Percentiles rank a stretch among this genome's conserved stretches.
Conservation (phyloP, 1,284 basidiomycete species). For the Kwoniella shivajii region DNA sequence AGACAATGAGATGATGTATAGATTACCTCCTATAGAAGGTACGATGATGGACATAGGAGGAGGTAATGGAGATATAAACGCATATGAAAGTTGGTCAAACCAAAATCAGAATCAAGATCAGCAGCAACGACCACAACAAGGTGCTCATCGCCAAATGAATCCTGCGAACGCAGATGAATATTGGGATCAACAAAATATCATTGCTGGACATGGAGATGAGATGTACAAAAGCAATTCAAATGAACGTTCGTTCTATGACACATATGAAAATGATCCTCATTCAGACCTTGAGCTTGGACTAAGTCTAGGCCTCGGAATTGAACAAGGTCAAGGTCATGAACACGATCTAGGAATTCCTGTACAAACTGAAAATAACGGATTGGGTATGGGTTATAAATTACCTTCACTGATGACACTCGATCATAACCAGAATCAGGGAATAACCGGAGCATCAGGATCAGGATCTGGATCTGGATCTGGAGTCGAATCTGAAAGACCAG, state of each 20-base stretch:
- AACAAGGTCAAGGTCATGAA: not conserved
- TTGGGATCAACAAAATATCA: conserved; percentile 15
- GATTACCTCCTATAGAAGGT: conserved; percentile 34
- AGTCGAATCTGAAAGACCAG: conserved; percentile 2
- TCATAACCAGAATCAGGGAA: too few relatives aligned
- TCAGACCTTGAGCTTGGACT: not conserved
- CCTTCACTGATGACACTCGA: conserved; percentile 12
- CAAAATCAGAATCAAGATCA: conserved; percentile 1
- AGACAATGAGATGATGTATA: too few relatives aligned
- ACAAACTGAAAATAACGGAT: not conserved
- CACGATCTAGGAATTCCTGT: not conserved
- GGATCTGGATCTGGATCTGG: not conserved
- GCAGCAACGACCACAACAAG: too few relatives aligned
- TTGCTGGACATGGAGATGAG: conserved; percentile 4
- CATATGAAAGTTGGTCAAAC: conserved; percentile 17
- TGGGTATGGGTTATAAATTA: conserved; percentile 17
- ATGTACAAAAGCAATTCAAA: not conserved
- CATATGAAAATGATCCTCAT: not conserved
- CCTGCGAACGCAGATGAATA: conserved; percentile 15
- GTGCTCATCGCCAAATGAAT: too few relatives aligned
- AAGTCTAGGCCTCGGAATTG: not conserved
- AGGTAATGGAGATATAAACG: conserved; percentile 4
- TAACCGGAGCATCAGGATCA: not conserved
- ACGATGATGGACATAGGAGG: conserved; percentile 16
- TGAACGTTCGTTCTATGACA: conserved; percentile 11